Evolutionary conservation across 2,329 filamentous ascomycete species (phyloP).

Genomic region (Sphaerostilbella broomeana): DNA sequence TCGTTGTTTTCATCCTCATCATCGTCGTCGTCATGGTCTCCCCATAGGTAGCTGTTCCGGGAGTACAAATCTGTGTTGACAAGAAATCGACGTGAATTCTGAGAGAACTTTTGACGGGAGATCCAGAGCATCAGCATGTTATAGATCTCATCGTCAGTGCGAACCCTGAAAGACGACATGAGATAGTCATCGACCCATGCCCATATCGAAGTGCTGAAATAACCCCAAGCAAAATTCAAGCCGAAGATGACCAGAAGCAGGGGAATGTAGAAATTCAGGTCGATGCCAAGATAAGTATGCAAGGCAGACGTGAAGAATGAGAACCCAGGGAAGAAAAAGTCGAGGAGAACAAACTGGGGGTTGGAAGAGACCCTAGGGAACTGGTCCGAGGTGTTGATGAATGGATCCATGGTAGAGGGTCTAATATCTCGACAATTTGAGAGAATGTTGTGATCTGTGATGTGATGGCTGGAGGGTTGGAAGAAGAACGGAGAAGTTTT

Average conservation of each 20-base stretch:
- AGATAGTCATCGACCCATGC: conserved; percentile 45
- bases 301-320: conserved; percentile 48
- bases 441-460: neutral
- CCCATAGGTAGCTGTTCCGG: conserved; percentile 43
- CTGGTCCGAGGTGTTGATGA: conserved; percentile 20
- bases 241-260: conserved; percentile 45
- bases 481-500: neutral
- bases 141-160: conserved; percentile 65
- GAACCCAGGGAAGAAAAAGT: conserved; percentile 61
- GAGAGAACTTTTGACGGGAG: conserved; percentile 53
- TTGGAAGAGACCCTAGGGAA: conserved; percentile 14
- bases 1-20: conserved; percentile 27
- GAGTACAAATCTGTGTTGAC: conserved; percentile 57
- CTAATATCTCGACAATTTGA: neutral
- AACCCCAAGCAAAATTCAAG: conserved; percentile 45
- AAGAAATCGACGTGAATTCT: conserved; percentile 54
- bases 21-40: conserved; percentile 41
- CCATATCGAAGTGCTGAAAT: conserved; percentile 44
- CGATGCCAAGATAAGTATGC: conserved; percentile 52
- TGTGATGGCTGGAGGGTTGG: neutral
- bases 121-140: conserved; percentile 68
- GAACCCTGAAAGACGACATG: conserved; percentile 60
- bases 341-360: conserved; percentile 45
- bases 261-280: conserved; percentile 57
- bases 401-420: conserved; percentile 19